These are phyloP conservation scores for Syzygium syzygioides DNA, from an alignment of 441 rosid species.

Conservation along the genomic window DNA sequence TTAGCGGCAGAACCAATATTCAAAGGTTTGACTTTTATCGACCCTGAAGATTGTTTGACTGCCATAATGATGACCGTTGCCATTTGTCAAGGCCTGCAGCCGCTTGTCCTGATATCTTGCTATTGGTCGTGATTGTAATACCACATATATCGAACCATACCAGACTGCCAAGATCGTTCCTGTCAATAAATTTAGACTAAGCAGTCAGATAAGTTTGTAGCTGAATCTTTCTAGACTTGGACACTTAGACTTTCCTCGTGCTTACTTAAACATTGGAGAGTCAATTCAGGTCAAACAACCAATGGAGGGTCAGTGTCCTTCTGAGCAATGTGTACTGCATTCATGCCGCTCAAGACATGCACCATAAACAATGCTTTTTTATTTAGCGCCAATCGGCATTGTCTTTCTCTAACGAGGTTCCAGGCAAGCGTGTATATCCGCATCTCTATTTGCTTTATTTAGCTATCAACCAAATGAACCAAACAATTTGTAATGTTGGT, in stretches of 20 bases:
- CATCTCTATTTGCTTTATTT: no score
- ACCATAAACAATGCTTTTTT: not conserved
- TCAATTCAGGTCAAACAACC: not conserved
- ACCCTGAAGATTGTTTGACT: not conserved
- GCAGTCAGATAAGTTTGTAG: not conserved
- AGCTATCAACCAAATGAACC: no score
- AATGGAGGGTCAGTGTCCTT: not conserved
- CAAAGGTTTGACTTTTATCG: not conserved
- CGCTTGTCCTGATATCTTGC: not conserved
- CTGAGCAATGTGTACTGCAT: not conserved
- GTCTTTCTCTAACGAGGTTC: not conserved
- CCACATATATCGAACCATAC: not conserved
- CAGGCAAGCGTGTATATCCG: not conserved
- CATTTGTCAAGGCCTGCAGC: not conserved
- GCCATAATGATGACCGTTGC: not conserved
- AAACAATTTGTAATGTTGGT: no score
- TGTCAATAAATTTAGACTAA: not conserved
- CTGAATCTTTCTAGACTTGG: not conserved
- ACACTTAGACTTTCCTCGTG: not conserved
- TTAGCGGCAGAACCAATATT: not conserved
- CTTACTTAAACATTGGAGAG: not conserved
- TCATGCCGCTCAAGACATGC: not conserved
- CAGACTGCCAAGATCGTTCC: not conserved
- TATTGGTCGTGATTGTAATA: not conserved
- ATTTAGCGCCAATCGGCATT: not conserved